Conservation (phyloP, 305 asterid species). For the Galium porrigens region DNA sequence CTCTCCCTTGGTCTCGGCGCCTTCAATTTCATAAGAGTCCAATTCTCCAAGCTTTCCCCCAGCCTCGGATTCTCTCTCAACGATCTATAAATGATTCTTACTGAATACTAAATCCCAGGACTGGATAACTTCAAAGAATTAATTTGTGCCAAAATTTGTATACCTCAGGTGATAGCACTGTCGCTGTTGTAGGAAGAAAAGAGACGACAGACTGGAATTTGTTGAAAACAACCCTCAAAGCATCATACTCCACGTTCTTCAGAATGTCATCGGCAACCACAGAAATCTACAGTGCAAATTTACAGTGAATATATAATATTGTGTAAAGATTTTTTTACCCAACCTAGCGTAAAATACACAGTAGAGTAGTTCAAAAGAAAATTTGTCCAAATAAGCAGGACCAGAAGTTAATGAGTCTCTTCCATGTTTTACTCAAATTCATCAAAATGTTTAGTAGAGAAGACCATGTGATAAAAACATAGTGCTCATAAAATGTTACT, state of each 20-base stretch:
- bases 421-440: not conserved
- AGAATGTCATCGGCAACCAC: slow-evolving; percentile 88
- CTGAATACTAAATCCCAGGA: not conserved
- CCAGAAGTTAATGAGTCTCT: not conserved
- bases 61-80: slow-evolving; percentile 85
- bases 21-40: slow-evolving; percentile 84
- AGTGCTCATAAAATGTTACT: not conserved
- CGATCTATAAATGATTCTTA: slow-evolving; percentile 28
- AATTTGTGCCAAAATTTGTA: slow-evolving; percentile 6
- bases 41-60: slow-evolving; percentile 86
- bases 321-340: not conserved
- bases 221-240: slow-evolving; percentile 68
- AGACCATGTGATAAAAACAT: not conserved
- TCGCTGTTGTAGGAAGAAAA: slow-evolving; percentile 45
- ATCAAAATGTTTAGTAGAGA: not conserved
- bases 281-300: slow-evolving; percentile 49
- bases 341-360: not conserved
- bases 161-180: slow-evolving; percentile 92
- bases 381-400: not conserved
- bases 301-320: not conserved
- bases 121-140: not conserved
- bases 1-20: slow-evolving; percentile 86
- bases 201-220: slow-evolving; percentile 46
- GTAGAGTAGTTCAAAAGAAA: not conserved
- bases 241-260: slow-evolving; percentile 80